Conservation (phyloP, 345 rosid species). For the Camelina hispida region DNA sequence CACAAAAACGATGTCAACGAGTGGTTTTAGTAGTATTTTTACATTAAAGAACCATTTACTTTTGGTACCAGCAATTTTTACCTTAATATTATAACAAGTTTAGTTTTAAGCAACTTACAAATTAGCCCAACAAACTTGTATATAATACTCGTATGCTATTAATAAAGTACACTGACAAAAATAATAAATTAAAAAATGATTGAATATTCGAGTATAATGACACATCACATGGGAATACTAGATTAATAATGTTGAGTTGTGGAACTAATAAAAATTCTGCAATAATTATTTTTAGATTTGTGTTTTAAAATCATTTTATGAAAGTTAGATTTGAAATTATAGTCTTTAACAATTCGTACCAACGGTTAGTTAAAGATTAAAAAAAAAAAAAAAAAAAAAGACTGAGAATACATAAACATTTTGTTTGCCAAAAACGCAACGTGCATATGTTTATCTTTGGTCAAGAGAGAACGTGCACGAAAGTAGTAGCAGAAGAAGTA, state of each 20-base stretch:
- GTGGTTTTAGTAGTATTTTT: constrained; percentile 16
- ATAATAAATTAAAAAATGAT: neutral
- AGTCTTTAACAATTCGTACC: constrained; percentile 15
- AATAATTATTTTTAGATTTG: neutral
- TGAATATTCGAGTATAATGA: constrained; percentile 11
- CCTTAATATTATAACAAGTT: neutral
- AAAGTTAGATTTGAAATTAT: neutral
- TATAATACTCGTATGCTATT: no score
- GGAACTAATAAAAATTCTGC: neutral
- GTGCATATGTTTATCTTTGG: constrained; percentile 28
- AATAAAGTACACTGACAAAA: neutral
- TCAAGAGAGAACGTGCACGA: constrained; percentile 43
- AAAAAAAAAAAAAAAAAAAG: neutral
- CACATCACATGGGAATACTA: constrained; percentile 37
- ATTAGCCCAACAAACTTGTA: no score
- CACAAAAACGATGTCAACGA: constrained; percentile 45
- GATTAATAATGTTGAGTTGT: neutral
- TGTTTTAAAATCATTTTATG: neutral
- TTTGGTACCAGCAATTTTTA: constrained; percentile 10
- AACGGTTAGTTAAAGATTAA: neutral
- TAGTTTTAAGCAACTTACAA: neutral
- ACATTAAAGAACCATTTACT: neutral
- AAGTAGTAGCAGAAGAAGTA: constrained; percentile 3
- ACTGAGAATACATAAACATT: no score
- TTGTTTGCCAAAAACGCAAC: neutral